Evolutionary conservation across 2,329 filamentous ascomycete genomes (phyloP).

Genomic region (Botrytis aclada): DNA sequence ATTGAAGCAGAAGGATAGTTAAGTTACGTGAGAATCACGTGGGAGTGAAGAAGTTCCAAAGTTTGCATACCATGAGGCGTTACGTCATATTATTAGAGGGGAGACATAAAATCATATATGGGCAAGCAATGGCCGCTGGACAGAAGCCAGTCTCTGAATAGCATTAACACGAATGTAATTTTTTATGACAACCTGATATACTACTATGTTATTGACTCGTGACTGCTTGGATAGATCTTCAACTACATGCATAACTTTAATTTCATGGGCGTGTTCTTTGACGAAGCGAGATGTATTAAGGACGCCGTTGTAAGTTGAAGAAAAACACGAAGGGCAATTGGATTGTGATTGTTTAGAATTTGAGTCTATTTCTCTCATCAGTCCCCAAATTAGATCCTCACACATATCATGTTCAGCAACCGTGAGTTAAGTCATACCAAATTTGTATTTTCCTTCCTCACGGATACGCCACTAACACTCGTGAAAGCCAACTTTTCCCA

Average conservation of each 20-base stretch:
- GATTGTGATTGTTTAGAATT: neutral
- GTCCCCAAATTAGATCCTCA: neutral
- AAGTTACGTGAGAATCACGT: neutral
- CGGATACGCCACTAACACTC: neutral
- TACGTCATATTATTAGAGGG: neutral
- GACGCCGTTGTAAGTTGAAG: neutral
- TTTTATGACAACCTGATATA: neutral
- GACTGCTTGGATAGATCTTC: neutral
- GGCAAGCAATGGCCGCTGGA: neutral
- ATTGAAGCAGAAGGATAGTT: slow-evolving; percentile 68
- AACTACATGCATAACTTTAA: neutral
- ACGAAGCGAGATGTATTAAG: neutral
- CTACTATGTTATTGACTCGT: neutral
- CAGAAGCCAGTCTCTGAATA: neutral
- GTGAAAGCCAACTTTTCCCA: slow-evolving; percentile 4
- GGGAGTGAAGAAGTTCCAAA: neutral
- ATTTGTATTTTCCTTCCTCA: slow-evolving; percentile 1
- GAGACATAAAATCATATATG: neutral
- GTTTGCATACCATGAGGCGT: neutral
- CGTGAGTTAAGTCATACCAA: neutral
- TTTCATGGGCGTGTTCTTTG: neutral
- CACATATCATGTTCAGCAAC: neutral
- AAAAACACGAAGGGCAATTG: neutral
- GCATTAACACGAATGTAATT: neutral
- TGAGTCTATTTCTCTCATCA: neutral